Conservation (phyloP, 2,329 filamentous ascomycete species). For the Calonectria pseudoturangicola region DNA sequence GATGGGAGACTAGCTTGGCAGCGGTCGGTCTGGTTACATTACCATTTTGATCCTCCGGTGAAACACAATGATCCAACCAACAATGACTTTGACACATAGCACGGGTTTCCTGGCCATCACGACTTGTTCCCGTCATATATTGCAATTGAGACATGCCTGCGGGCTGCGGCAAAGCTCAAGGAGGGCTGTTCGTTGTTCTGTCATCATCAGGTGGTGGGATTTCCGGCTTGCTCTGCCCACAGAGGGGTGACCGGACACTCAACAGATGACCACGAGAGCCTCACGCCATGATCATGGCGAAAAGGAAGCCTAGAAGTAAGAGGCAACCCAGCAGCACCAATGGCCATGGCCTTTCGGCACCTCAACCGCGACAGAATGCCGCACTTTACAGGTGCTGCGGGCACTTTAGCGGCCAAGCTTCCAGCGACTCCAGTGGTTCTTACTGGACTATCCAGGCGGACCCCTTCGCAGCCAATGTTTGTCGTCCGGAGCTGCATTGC, state of each 20-base stretch:
- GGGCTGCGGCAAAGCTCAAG: conserved; percentile 14
- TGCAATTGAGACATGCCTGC: conserved; percentile 22
- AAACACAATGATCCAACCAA: conserved; percentile 32
- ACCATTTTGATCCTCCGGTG: conserved; percentile 32
- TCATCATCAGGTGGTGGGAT: conserved; percentile 31
- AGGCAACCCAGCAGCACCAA: conserved; percentile 40
- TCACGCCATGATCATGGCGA: conserved; percentile 52
- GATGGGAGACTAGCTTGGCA: conserved; percentile 14
- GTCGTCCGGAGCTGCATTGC: conserved; percentile 30
- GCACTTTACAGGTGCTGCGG: conserved; percentile 7
- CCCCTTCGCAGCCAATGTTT: conserved; percentile 1
- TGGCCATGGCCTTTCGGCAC: conserved; percentile 5
- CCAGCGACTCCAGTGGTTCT: conserved; percentile 27
- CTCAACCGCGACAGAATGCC: conserved; percentile 11
- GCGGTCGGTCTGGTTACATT: conserved; percentile 30
- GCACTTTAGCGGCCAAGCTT: conserved; percentile 9
- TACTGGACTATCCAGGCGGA: conserved; percentile 15
- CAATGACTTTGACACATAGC: conserved; percentile 2
- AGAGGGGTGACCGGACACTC: conserved; percentile 39
- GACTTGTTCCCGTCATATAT: not conserved
- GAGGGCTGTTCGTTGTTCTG: conserved; percentile 32
- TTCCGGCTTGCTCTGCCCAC: conserved; percentile 9
- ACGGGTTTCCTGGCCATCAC: conserved; percentile 16
- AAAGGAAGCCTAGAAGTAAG: conserved; percentile 44
- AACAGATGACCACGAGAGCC: conserved; percentile 44